phyloP scores from a whole-genome alignment of 2,329 filamentous ascomycete genomes.

The Fusarium domesticum region DNA sequence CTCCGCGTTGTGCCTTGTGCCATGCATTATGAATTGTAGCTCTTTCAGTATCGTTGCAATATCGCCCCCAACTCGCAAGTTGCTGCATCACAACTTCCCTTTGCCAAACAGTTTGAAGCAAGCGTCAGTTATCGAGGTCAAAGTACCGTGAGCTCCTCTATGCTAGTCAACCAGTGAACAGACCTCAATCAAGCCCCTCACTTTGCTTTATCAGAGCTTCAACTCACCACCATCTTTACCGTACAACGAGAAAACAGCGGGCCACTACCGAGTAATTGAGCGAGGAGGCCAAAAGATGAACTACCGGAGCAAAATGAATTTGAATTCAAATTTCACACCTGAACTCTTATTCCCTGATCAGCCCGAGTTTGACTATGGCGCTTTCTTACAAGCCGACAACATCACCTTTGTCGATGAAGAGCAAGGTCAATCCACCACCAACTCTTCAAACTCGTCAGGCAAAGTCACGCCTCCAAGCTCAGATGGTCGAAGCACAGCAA shows the following conservation, averaged over 20 bases:
- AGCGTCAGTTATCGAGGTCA: too few species aligned
- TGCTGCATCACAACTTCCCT: too few species aligned
- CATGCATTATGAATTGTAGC: too few species aligned
- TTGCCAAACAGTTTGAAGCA: too few species aligned
- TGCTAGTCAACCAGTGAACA: too few species aligned
- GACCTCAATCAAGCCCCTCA: too few species aligned
- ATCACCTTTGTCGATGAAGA: conserved; percentile 20
- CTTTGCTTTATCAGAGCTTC: too few species aligned
- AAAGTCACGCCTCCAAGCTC: conserved; percentile 33
- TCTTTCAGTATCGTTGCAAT: too few species aligned
- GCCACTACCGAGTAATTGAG: not conserved
- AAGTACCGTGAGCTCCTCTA: too few species aligned
- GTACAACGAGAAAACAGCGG: not conserved
- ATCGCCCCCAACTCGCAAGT: too few species aligned
- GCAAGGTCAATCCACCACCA: conserved; percentile 13
- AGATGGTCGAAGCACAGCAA: conserved; percentile 25
- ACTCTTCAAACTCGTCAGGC: conserved; percentile 31
- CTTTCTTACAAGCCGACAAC: conserved; percentile 36
- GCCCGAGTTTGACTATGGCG: conserved; percentile 39
- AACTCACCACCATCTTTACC: too few species aligned
- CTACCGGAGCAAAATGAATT: conserved; percentile 28
- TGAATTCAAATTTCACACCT: conserved; percentile 25
- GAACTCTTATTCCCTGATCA: conserved; percentile 31
- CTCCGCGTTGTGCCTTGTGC: too few species aligned
- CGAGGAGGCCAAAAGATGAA: not conserved